Evolutionary conservation across 306 rosid species (phyloP).

Genomic region (Phaseolus lunatus): DNA sequence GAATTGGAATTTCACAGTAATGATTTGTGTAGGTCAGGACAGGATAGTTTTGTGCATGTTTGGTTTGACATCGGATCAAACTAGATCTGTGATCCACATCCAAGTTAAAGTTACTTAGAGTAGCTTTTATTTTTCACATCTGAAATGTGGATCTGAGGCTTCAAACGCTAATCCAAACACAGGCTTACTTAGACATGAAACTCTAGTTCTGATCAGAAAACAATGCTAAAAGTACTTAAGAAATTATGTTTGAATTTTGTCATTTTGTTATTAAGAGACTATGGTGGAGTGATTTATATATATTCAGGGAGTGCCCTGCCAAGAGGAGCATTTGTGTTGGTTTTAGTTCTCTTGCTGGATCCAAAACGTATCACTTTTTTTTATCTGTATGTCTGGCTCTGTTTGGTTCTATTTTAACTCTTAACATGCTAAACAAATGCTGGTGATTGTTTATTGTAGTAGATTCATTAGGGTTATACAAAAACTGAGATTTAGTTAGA

Average conservation of each 20-base stretch:
- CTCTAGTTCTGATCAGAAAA: neutral
- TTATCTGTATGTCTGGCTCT: neutral
- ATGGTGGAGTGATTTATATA: neutral
- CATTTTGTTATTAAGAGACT: neutral
- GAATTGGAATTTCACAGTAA: neutral
- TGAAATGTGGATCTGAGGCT: too few relatives aligned
- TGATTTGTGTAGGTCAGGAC: neutral
- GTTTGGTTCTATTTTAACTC: neutral
- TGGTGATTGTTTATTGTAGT: neutral
- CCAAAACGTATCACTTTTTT: neutral
- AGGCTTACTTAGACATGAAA: neutral
- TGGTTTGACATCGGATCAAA: neutral
- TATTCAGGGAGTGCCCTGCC: neutral
- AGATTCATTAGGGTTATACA: slow-evolving; percentile 6
- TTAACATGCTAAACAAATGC: neutral
- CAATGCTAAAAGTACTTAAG: neutral
- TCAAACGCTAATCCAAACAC: neutral
- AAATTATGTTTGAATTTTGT: neutral
- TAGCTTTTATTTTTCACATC: neutral
- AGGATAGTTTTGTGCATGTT: neutral
- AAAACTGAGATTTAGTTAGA: neutral
- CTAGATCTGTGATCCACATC: neutral
- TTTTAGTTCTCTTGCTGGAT: neutral
- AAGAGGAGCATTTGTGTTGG: neutral
- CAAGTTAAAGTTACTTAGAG: neutral